Evolutionary conservation across 768 basidiomycete genomes (phyloP), one percentile per base, ranked within the genome.

Genomic region (Pulveroboletus sp.): DNA sequence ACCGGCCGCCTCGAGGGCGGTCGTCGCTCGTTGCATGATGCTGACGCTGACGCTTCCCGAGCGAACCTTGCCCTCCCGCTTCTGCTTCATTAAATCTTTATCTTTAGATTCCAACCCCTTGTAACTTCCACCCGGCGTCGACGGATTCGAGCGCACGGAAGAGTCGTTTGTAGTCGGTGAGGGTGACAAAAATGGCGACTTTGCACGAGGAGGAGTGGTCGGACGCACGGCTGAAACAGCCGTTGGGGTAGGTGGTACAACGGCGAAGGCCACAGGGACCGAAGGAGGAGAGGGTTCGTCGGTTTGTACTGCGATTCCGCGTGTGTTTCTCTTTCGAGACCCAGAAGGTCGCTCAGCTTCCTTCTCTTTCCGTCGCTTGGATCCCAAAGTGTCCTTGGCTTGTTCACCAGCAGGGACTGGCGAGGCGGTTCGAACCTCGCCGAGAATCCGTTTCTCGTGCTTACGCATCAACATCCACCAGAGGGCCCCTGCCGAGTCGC

Each of bases 381-480:
- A 69, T 56, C 34, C 44, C 9, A 49, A 62, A 45, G 46, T 31
- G 50, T 61, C 58, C 17, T 9, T 50, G n/a, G 38, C 42, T 47
- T 54, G 51, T 54, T 59, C 58, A 40, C 44, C 43, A 26, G 49
- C 47, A 41, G 50, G 55, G 32, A 65, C 64, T 6, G 53, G 44
- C 22, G 55, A 30, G 27, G 47, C 26, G 22, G 54, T 37, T 37
- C 56, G 54, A 45, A 51, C 69, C 34, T 76, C 75, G 37, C 71
- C 73, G 19, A 75, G 23, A 10, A 73, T 74, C 38, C 75, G 78
- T 55, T 82, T 73, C 80, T 78, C 93, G 17, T 82, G 80, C 60
- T 84, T 93, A 65, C 83, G 80, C 66, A 83, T 86, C 42, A 97
- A 73, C 79, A 95, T 90, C 96, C 96, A 99, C 94, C 94, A 99